Conservation (phyloP, 306 rosid genomes). For the Vachellia pachyceras region DNA sequence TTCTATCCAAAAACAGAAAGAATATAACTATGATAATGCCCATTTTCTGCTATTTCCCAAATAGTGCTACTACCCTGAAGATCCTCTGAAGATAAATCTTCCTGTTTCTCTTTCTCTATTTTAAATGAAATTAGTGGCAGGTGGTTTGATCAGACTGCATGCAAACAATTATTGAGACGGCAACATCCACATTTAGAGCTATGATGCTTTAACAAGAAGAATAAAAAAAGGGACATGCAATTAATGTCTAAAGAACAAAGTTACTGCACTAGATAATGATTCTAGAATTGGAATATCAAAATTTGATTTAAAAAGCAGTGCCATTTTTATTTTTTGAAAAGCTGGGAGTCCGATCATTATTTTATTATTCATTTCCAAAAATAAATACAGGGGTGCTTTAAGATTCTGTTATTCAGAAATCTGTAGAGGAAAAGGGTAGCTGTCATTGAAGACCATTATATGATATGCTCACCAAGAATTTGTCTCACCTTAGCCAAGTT, state of each 20-base stretch:
- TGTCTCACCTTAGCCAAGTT: conserved; percentile 78
- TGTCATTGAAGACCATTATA: conserved; percentile 4
- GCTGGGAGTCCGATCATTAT: background rate
- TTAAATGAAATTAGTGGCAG: background rate
- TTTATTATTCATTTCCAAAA: background rate
- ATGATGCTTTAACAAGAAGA: conserved; percentile 1
- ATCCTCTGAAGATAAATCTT: background rate
- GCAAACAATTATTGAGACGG: background rate
- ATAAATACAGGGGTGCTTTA: background rate
- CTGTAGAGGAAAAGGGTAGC: background rate
- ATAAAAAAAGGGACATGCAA: too few species aligned
- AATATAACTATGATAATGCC: too few species aligned
- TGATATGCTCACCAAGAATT: conserved; percentile 72
- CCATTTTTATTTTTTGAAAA: background rate
- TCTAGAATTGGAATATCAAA: background rate
- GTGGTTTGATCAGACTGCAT: background rate
- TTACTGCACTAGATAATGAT: too few species aligned
- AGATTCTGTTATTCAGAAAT: background rate
- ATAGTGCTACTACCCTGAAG: too few species aligned
- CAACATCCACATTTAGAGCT: background rate
- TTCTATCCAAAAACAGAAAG: too few species aligned
- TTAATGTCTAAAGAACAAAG: too few species aligned
- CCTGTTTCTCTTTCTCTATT: too few species aligned
- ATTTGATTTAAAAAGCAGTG: background rate
- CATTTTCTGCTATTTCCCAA: too few species aligned